Evolutionary conservation across 495 filamentous ascomycete species (phyloP), one percentile per base, ranked within the genome.

Genomic region (Aspergillus taichungensis): DNA sequence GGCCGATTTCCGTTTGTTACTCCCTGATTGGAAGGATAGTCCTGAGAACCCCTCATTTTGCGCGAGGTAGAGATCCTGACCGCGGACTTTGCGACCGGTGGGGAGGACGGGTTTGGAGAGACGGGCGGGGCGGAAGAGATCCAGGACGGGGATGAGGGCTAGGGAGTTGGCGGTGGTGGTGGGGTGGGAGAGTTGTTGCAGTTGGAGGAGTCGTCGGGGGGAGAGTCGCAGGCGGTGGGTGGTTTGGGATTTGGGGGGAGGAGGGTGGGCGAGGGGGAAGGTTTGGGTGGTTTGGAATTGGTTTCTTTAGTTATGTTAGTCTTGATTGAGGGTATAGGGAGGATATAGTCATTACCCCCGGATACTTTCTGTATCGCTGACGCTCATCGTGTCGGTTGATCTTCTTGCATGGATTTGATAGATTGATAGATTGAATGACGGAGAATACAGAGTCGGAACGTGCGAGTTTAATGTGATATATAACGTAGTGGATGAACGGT

Each of bases 231-330:
- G 50, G 2, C 49, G 35, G 33, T 53, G 51, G 37, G 41, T 45
- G 18, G 54, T 56, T 53, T 62, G 60, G 29, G 18, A 24, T 24
- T 24, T 24, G 18, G 18, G 18, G 4, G 66, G 62, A 9, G 66
- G 58, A 12, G 62, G 66, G 27, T 58, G 55, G 30, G 66, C 66
- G 34, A 68, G 55, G 38, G 62, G 51, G 49, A 70, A 68, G 33
- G 58, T 57, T 41, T 64, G 59, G 43, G 30, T 32, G 40, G 47
- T 45, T 52, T 49, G 7, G 48, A 43, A 12, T 39, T 34, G 28
- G 39, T 39, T 50, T 41, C 8, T 31, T 39, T 32, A 6, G n/a
- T 35, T 40, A 32, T 29, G 12, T 9, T 37, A 11, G 28, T 36
- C 11, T 36, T 44, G 32, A 14, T 37, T 13, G 34, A 11, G 6